Percentiles rank a stretch among this genome's conserved stretches.
Evolutionary conservation across 2,329 filamentous ascomycete genomes (phyloP).

Genomic region (Aspergillus sp.): DNA sequence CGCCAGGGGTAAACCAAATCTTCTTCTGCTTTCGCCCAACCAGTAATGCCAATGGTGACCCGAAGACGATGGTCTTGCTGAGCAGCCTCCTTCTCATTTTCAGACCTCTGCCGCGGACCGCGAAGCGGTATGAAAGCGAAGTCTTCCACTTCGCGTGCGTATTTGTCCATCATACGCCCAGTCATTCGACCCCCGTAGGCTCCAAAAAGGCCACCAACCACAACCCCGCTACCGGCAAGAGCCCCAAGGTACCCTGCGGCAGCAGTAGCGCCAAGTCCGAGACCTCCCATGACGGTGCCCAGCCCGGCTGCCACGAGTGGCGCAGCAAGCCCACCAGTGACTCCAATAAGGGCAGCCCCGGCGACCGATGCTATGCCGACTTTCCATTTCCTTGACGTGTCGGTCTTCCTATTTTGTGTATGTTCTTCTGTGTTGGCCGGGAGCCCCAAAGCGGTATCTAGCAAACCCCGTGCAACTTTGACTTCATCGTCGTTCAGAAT

Average conservation of each 20-base stretch:
- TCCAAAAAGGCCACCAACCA: slow-evolving; percentile 80
- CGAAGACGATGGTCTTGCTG: slow-evolving; percentile 59
- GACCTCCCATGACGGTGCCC: slow-evolving; percentile 67
- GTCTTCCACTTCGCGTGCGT: slow-evolving; percentile 76
- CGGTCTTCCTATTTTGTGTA: slow-evolving; percentile 60
- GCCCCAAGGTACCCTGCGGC: slow-evolving; percentile 72
- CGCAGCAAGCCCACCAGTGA: slow-evolving; percentile 70
- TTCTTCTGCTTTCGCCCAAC: slow-evolving; percentile 66
- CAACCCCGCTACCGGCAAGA: slow-evolving; percentile 67
- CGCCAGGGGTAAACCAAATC: slow-evolving; percentile 73
- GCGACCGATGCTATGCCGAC: slow-evolving; percentile 82
- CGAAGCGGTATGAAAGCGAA: slow-evolving; percentile 76
- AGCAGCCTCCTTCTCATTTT: slow-evolving; percentile 33
- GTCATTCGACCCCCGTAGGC: slow-evolving; percentile 82
- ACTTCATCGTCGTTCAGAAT: slow-evolving; percentile 63
- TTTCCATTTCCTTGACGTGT: slow-evolving; percentile 61
- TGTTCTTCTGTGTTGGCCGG: slow-evolving; percentile 68
- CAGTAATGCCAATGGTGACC: slow-evolving; percentile 73
- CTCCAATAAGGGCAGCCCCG: slow-evolving; percentile 76
- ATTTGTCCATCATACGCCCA: slow-evolving; percentile 79
- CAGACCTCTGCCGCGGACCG: slow-evolving; percentile 42
- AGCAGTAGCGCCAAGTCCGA: slow-evolving; percentile 64
- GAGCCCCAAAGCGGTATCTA: slow-evolving; percentile 68
- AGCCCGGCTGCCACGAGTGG: slow-evolving; percentile 71
- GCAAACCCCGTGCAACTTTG: slow-evolving; percentile 64